A percentile compares a stretch with the other conserved stretches of the same genome.
phyloP scores from a whole-genome alignment of 345 rosid genomes.

The Bruguiera gymnorhiza region DNA sequence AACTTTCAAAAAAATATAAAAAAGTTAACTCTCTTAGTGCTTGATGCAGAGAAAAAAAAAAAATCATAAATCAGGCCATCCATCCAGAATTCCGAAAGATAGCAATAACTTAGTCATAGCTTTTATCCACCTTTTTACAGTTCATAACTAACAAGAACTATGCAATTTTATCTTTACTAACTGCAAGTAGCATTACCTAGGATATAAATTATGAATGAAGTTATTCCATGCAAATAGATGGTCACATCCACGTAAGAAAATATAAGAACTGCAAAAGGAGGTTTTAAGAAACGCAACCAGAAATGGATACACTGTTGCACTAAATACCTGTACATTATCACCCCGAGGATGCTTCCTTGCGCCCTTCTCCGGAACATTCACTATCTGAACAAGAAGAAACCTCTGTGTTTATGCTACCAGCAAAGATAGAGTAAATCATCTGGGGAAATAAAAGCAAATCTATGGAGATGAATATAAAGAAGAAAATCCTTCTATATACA shows the following conservation, averaged over 20 bases:
- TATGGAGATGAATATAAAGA: background rate
- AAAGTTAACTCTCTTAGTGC: background rate
- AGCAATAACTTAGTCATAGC: background rate
- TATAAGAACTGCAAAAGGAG: background rate
- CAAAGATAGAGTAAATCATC: background rate
- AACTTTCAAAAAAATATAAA: too few relatives aligned
- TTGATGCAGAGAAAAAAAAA: background rate
- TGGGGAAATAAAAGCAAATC: background rate
- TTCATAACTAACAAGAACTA: background rate
- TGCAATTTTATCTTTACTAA: background rate
- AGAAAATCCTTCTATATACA: background rate
- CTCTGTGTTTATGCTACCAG: conserved; percentile 14
- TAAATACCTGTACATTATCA: conserved; percentile 83
- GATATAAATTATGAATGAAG: too few relatives aligned
- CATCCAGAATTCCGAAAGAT: background rate
- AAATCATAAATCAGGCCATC: background rate
- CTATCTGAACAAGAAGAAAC: conserved; percentile 54
- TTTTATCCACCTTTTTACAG: background rate
- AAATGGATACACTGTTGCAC: background rate
- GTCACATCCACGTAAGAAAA: background rate
- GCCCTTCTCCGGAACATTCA: conserved; percentile 96
- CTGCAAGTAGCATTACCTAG: background rate
- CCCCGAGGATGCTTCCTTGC: conserved; percentile 98
- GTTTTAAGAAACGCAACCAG: background rate
- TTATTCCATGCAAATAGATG: too few relatives aligned